Base-by-base conservation (phyloP, 306 rosid genomes). In the Cyclanthera cordifolia region DNA sequence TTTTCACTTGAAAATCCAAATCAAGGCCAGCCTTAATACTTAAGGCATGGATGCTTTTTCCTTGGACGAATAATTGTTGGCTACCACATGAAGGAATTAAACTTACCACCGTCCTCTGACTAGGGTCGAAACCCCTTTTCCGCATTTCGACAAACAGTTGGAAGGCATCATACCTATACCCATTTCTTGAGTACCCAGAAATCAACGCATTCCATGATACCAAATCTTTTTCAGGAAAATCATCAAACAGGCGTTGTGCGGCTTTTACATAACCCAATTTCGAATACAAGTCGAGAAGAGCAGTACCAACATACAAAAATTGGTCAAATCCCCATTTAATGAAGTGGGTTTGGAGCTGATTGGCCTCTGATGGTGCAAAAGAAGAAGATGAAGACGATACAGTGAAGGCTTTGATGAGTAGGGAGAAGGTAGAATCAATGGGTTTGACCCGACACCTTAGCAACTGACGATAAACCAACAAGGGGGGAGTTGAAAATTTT, bases 291-390 rank as follows among this genome's bases (percentile, higher is more conserved):
- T 61, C 50, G 30, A 61, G 68, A 39, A 61, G 20, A 19, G 50
- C 68, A 39, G 50, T 61, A 61, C 50, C 19, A 12, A 61, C 50
- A 34, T 61, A 61, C 47, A 61, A 61, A 61, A 61, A 37, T 37
- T 20, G 50, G 68, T 61, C 50, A 39, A 61, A 61, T 61, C 68
- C 68, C 50, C 68, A 37, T 61, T 61, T 61, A 12, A 61, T 37
- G 49, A 39, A 39, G 30, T 39, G 68, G 30, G 50, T 12, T 39
- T 61, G 68, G 68, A 61, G 68, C 68, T 61, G 68, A 39, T 37
- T 37, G 17, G 68, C 68, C 47, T 39, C 68, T 9, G 19, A 27
- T 61, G 68, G 48, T 4, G 67, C 48, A 8, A 34, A 34, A 60
- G 68, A 19, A 37, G 68, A 37, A 37, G 68, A 10, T 37, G 67